Base-by-base conservation (phyloP, 306 rosid genomes). In the Begonia fuchsioides region DNA sequence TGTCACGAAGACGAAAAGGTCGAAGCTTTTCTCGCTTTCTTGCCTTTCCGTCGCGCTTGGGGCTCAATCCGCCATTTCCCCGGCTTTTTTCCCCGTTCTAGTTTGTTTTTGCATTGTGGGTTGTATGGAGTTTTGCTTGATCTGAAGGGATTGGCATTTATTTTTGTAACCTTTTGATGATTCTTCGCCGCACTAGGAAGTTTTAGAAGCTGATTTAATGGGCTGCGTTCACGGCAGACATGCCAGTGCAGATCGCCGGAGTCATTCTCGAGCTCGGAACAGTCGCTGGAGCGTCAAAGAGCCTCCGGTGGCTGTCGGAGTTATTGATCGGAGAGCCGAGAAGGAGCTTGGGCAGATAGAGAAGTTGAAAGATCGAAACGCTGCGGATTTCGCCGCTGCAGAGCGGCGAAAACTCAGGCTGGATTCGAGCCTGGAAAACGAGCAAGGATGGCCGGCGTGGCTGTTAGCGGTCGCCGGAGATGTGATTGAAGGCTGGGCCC, bases 371-470 rank as follows among this genome's bases (percentile, higher is more conserved):
- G 46, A 20, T 49, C 64, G 72, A 6, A 71, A 65, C 41, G 58
- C 71, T 38, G 81, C 71, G n/a, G 81, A 81, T 63, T 67, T 75
- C 10, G 73, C 71, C 54, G 68, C 70, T 32, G 49, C 62, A 32
- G 90, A 70, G 71, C 82, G 61, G 17, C 83, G 79, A 67, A 85
- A 70, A 44, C 74, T 73, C 51, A 60, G 62, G 38, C 52, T 60
- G 17, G 84, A 81, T 35, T 72, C 66, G 39, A 64, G 8, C 32
- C 56, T 48, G 18, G 52, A 50, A 32, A 78, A 64, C 47, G 76
- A 77, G 57, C 87, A 81, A 53, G 95, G 95, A 10, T 90, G 98
- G 98, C 98, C 98, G 16, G 61, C 94, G 32, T 90, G 98, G 98
- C 70, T 90, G 2, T 50, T 79, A 66, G 94, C 79, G 8, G 95